Percentiles rank a stretch among this genome's conserved stretches.
These are phyloP conservation scores for Arthrobotrys iridis DNA, from an alignment of 2,329 filamentous ascomycete genomes.

Conservation along the genomic window DNA sequence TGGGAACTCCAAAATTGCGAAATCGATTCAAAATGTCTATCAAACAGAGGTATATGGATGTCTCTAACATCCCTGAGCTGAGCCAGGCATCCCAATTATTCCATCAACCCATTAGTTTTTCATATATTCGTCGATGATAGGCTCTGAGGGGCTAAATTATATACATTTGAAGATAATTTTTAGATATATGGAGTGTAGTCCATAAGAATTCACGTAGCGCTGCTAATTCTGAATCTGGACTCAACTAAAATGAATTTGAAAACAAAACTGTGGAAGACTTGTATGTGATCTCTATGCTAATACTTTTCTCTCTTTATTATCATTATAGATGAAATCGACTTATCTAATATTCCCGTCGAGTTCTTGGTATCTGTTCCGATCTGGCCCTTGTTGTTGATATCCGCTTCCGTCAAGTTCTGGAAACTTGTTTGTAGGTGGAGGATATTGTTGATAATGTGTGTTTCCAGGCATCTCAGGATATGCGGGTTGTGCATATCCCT, in stretches of 20 bases:
- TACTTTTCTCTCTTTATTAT: background rate
- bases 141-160: background rate
- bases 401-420: slow-evolving; percentile 6
- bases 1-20: too few species aligned
- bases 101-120: too few species aligned
- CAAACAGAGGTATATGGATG: too few species aligned
- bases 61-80: too few species aligned
- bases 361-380: slow-evolving; percentile 13
- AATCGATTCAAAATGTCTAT: too few species aligned
- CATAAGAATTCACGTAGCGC: background rate
- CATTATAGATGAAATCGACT: background rate
- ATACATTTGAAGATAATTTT: background rate
- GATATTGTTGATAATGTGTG: background rate
- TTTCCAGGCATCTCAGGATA: slow-evolving; percentile 12
- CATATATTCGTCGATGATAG: too few species aligned
- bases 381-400: slow-evolving; percentile 9
- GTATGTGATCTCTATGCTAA: background rate
- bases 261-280: background rate
- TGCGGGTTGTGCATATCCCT: background rate
- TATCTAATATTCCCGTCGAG: background rate
- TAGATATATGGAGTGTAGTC: background rate
- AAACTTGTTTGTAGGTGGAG: background rate
- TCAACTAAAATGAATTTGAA: slow-evolving; percentile 6
- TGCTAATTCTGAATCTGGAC: background rate
- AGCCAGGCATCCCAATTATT: too few species aligned